Conservation (phyloP, 371 early-diverging fungal genomes). For the Syncephalastrum sp. region DNA sequence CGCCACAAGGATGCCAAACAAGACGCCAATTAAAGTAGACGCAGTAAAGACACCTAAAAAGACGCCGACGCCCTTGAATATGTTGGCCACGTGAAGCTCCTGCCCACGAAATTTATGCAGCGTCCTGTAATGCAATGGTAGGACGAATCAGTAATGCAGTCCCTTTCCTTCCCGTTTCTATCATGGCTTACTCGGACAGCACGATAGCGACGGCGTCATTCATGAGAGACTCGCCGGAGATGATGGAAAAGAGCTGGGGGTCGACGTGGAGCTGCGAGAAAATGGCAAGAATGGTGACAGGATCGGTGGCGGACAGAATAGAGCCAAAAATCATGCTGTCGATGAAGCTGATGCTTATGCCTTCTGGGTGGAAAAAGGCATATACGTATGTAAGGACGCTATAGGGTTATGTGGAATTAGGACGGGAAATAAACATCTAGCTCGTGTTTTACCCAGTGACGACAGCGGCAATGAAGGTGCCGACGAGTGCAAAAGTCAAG, state of each 20-base stretch:
- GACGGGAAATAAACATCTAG: background rate
- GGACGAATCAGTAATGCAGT: background rate
- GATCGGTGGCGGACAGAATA: constrained; percentile 94
- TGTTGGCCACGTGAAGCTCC: constrained; percentile 67
- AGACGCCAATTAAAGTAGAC: constrained; percentile 80
- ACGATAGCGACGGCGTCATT: constrained; percentile 97
- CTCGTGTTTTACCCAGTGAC: constrained; percentile 71
- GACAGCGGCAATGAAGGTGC: constrained; percentile 87
- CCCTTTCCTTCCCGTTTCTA: background rate
- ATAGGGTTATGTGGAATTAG: constrained; percentile 9
- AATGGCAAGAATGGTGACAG: constrained; percentile 92
- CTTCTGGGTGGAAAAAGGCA: constrained; percentile 70
- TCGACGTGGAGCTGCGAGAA: constrained; percentile 92
- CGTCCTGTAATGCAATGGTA: constrained; percentile 46
- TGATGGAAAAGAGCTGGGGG: constrained; percentile 88
- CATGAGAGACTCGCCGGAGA: constrained; percentile 92
- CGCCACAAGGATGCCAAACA: constrained; percentile 76
- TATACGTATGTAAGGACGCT: constrained; percentile 68
- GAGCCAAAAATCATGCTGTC: constrained; percentile 93
- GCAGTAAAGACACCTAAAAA: constrained; percentile 83
- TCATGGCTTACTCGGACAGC: constrained; percentile 69
- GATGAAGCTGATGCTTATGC: constrained; percentile 65
- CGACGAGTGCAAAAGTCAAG: constrained; percentile 87
- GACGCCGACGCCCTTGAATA: constrained; percentile 69
- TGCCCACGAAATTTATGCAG: constrained; percentile 79